A percentile compares a stretch with the other conserved stretches of the same genome.
These are phyloP conservation scores for Arbutus unedo DNA, from an alignment of 148 eudicot genomes.

Conservation along the genomic window DNA sequence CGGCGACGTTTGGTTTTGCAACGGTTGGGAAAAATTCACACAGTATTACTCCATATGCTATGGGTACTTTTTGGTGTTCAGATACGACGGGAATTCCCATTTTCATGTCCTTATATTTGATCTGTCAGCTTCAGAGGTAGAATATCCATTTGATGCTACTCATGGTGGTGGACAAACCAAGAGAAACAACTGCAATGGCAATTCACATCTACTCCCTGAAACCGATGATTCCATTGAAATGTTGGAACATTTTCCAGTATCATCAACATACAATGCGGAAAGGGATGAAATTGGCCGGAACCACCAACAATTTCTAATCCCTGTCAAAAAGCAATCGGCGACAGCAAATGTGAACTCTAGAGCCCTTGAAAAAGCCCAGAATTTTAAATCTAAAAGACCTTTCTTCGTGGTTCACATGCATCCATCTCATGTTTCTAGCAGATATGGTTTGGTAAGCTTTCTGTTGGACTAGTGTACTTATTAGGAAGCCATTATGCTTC, in stretches of 20 bases:
- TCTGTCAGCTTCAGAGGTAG: slow-evolving; percentile 37
- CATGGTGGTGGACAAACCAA: neutral
- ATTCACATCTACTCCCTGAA: neutral
- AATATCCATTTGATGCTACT: slow-evolving; percentile 24
- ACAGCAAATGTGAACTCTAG: neutral
- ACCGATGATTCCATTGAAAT: neutral
- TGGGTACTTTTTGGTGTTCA: slow-evolving; percentile 36
- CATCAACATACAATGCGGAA: neutral
- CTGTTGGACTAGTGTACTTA: too few relatives aligned
- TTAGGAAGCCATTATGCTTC: neutral
- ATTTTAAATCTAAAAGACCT: neutral
- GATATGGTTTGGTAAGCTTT: slow-evolving; percentile 10
- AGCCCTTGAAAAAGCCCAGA: neutral
- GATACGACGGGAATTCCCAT: slow-evolving; percentile 21
- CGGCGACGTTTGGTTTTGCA: slow-evolving; percentile 29
- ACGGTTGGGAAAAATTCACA: slow-evolving; percentile 42
- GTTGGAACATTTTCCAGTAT: neutral
- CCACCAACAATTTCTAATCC: too few relatives aligned
- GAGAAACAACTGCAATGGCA: too few relatives aligned
- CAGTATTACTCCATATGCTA: slow-evolving; percentile 23
- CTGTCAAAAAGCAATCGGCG: neutral
- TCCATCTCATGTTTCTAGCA: neutral
- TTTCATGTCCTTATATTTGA: slow-evolving; percentile 37
- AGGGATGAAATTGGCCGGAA: neutral
- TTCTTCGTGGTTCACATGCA: neutral